A percentile compares a stretch with the other conserved stretches of the same genome.
These are phyloP conservation scores for Hemerocallis citrina DNA, from an alignment of 106 monocot species.

Conservation along the genomic window DNA sequence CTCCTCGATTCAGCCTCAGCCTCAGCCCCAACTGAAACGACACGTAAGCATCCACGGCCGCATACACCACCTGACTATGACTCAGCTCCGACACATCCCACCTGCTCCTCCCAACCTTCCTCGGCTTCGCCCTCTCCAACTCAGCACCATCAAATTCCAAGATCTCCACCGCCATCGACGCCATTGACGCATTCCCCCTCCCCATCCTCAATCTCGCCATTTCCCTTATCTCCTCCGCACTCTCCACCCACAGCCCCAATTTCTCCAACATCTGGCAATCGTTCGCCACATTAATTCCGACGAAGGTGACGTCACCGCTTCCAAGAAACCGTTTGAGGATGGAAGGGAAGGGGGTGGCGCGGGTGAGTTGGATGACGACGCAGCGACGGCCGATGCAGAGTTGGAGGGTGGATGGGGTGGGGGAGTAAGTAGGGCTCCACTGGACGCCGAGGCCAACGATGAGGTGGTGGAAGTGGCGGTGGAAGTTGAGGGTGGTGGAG, in stretches of 20 bases:
- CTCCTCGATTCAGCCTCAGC: background rate
- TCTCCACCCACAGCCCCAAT: conserved; percentile 14
- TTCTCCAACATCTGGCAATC: conserved; percentile 29
- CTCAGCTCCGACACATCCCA: background rate
- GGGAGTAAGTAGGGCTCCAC: conserved; percentile 25
- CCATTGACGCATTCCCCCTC: background rate
- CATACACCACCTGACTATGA: background rate
- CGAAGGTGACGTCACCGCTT: conserved; percentile 22
- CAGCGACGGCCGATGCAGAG: conserved; percentile 50
- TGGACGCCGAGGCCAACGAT: conserved; percentile 37
- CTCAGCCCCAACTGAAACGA: background rate
- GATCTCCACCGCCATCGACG: background rate
- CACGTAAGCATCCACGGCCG: background rate
- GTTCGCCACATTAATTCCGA: conserved; percentile 24
- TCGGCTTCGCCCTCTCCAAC: background rate
- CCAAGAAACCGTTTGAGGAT: conserved; percentile 24
- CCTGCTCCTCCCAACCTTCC: background rate
- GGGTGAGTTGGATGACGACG: conserved; percentile 44
- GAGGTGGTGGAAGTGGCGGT: conserved; percentile 19
- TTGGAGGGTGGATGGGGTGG: conserved; percentile 34
- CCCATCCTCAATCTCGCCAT: conserved; percentile 21
- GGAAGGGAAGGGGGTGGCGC: conserved; percentile 33
- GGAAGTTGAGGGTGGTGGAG: background rate
- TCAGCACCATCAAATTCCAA: background rate
- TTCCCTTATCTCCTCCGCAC: conserved; percentile 24